phyloP scores from a whole-genome alignment of 1,139 yeast genomes.

The Lodderomyces theae region DNA sequence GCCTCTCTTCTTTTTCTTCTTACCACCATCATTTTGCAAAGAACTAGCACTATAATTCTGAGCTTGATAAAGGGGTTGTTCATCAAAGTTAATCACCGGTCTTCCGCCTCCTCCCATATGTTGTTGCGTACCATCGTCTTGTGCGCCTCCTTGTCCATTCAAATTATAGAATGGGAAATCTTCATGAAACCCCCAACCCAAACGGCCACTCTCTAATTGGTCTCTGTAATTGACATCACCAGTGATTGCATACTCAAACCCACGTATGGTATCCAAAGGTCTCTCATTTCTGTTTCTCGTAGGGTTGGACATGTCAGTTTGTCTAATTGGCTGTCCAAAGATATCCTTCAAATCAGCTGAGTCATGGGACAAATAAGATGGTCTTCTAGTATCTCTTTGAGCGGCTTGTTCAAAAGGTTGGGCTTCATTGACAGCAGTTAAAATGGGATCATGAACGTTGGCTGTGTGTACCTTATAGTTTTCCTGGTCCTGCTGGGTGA shows the following conservation, averaged over 20 bases:
- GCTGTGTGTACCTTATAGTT: conserved; percentile 52
- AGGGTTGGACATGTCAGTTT: conserved; percentile 88
- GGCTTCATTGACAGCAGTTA: conserved; percentile 88
- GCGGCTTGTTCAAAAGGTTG: conserved; percentile 90
- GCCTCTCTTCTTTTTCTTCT: conserved; percentile 54
- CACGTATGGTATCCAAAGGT: conserved; percentile 90
- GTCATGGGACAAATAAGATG: conserved; percentile 39
- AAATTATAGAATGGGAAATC: conserved; percentile 43
- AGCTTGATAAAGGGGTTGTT: conserved; percentile 67
- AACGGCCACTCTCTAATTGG: conserved; percentile 70
- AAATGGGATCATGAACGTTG: conserved; percentile 80
- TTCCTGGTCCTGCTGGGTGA: conserved; percentile 25
- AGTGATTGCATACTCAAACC: conserved; percentile 88
- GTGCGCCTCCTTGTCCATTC: conserved; percentile 7
- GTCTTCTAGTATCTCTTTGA: conserved; percentile 34
- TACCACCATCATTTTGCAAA: conserved; percentile 35
- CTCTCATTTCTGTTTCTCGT: conserved; percentile 90
- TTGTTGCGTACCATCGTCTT: conserved; percentile 1
- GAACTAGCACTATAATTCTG: conserved; percentile 47
- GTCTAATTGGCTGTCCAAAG: conserved; percentile 72
- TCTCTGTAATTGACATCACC: conserved; percentile 78
- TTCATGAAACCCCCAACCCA: conserved; percentile 73
- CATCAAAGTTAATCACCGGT: conserved; percentile 41
- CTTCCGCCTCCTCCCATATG: conserved; percentile 22
- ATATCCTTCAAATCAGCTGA: conserved; percentile 64